Evolutionary conservation across 2,329 filamentous ascomycete species (phyloP), one percentile per base, ranked within the genome.

Genomic region (Colletotrichum incanum): DNA sequence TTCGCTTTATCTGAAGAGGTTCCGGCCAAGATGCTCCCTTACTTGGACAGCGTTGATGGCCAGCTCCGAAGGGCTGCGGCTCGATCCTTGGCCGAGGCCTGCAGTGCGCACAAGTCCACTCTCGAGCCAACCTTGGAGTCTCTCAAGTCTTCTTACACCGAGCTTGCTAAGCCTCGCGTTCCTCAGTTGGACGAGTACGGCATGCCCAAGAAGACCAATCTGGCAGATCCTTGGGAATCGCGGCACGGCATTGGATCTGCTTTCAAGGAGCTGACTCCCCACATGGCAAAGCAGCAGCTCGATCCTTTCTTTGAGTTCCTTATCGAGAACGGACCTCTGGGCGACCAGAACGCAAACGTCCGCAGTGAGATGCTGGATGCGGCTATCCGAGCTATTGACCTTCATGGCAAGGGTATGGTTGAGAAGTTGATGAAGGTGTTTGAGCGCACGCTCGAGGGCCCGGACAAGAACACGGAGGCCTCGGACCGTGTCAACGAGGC

Each of bases 401-500:
- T 91, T 20, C 94, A 96, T 78, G 96, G 96, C 39, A 93, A 94
- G 80, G 85, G 89, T 16, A 91, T 96, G 74, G 92, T 99, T 4
- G 95, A 98, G 78, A 91, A 93, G 75, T 85, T 99, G 66, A 99
- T 99, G 95, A 90, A 93, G 77, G 91, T 96, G 18, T 97, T 98
- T 78, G 96, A 99, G 81, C 89, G 88, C 31, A 95, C 94, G 0
- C 86, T 99, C n/a, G 95, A 96, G 79, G 92, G 91, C 3, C 93
- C 95, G 3, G 94, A 96, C 80, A 94, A 93, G 79, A 93, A 91
- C 69, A 95, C 92, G 0, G 91, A 95, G 75, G 90, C 92, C 65
- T 92, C 94, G 23, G 97, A 99, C 81, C 90, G 94, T 72, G 93
- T 98, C 74, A 98, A 98, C 76, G 96, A 99, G 83, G 96, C 97